Base-by-base conservation (phyloP, 176 grass and related monocot genomes). In the Eleusine coracana region DNA sequence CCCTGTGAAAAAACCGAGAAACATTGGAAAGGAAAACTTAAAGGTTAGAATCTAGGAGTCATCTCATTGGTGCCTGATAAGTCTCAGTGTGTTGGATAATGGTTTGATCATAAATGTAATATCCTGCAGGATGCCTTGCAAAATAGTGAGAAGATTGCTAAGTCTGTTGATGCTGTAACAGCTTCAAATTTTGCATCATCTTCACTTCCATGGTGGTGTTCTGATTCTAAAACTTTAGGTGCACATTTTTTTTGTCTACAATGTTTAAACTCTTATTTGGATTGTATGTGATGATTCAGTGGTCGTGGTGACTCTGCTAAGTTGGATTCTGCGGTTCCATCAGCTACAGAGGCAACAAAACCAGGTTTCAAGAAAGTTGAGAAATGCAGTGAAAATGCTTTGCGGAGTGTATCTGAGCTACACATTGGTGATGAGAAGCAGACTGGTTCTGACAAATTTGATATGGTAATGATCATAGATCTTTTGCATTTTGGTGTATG, bases 331-430 rank as follows among this genome's bases (percentile, higher is more conserved):
- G 52, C 38, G 56, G 85, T 82, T 63, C 45, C 68, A 85, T 85
- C 45, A 23, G 21, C 21, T 1, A 69, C 16, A 20, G 87, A 89
- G 31, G 73, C 51, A 45, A 64, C 52, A 25, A 89, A 90, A 31
- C 67, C 90, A 85, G 42, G 79, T 82, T 92, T 91, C 87, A 71
- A 28, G 56, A 91, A 76, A 76, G 80, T 83, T 70, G 91, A 95
- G 68, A 93, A 85, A 82, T 93, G 73, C 70, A 93, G 76, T 85
- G 84, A 93, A 77, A 93, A 81, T 80, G 76, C 89, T 79, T 71
- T 98, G 77, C 84, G 84, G 14, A 95, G 83, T 87, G 96, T 98
- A 87, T 88, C 94, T 71, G 85, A 95, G 62, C 96, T 98, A 56
- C 96, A 98, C 27, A 12, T 84, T 15, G 88, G 91, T 45, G 83